These are phyloP conservation scores for Lipomyces sp. DNA, from an alignment of 805 yeast genomes.

Conservation along the genomic window DNA sequence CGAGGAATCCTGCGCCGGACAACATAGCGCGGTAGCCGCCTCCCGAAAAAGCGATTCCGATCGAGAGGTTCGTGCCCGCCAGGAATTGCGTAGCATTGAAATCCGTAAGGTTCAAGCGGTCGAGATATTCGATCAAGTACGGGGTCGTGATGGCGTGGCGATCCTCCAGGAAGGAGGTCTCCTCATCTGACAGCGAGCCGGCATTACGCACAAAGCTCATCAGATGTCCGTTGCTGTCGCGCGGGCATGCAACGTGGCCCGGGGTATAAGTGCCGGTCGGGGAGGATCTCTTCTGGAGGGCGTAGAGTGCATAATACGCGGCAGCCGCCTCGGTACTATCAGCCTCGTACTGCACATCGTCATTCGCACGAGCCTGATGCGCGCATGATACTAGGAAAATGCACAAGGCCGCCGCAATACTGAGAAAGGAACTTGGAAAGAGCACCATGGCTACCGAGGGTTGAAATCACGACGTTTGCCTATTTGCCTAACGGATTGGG, in stretches of 20 bases:
- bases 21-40: slow-evolving; percentile 80
- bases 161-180: slow-evolving; percentile 30
- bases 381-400: too few species aligned
- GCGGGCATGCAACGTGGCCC: slow-evolving; percentile 10
- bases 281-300: not conserved
- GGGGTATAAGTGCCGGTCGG: slow-evolving; percentile 15
- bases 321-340: not conserved
- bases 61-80: slow-evolving; percentile 30
- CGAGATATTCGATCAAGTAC: slow-evolving; percentile 44
- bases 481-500: too few species aligned
- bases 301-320: too few species aligned
- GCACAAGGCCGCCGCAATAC: too few species aligned
- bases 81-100: slow-evolving; percentile 31
- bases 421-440: too few species aligned
- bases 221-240: not conserved
- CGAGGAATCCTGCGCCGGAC: slow-evolving; percentile 53
- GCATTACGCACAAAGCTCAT: slow-evolving; percentile 20
- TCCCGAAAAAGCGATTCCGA: slow-evolving; percentile 63
- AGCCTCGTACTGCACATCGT: too few species aligned
- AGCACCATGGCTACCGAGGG: too few species aligned
- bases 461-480: too few species aligned
- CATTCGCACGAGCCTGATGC: too few species aligned
- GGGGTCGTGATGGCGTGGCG: slow-evolving; percentile 21
- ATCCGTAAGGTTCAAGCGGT: slow-evolving; percentile 47
- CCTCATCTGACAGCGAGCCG: slow-evolving; percentile 16